Conservation (phyloP, 768 basidiomycete species). For the Mycena amicta region DNA sequence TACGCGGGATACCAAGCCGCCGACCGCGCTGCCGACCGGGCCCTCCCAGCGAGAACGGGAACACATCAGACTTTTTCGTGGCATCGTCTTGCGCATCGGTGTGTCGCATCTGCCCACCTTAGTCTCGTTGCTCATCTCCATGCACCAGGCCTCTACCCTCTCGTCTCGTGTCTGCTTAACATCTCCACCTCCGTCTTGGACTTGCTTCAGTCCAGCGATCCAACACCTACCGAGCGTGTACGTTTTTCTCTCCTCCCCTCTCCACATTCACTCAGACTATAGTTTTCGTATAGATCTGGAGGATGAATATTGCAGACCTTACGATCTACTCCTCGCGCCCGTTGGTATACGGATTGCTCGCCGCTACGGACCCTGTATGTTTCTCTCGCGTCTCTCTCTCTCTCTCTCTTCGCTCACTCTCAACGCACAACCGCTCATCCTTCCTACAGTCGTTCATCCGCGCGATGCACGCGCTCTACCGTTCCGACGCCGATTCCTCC, state of each 20-base stretch:
- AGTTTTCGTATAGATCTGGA: background rate
- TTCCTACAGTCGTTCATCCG: background rate
- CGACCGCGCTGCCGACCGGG: background rate
- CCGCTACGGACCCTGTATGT: slow-evolving; percentile 9
- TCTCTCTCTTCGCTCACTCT: background rate
- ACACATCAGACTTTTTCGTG: background rate
- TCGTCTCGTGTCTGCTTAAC: slow-evolving; percentile 4
- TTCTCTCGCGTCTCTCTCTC: too few species aligned
- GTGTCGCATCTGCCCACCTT: background rate
- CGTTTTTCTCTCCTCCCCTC: background rate
- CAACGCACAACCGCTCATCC: background rate
- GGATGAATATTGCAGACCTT: background rate
- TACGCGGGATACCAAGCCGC: background rate
- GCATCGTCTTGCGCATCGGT: slow-evolving; percentile 8
- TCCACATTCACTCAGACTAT: background rate
- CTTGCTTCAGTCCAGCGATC: background rate
- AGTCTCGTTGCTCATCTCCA: too few species aligned
- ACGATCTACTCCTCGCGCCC: slow-evolving; percentile 3
- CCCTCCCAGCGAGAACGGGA: background rate
- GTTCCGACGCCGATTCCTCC: too few species aligned
- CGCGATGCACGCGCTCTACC: too few species aligned
- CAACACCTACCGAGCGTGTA: background rate
- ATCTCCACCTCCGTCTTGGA: slow-evolving; percentile 4
- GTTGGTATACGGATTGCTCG: slow-evolving; percentile 7
- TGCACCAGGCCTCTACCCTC: slow-evolving; percentile 1